A percentile compares a stretch with the other conserved stretches of the same genome.
These are phyloP conservation scores for Cordyceps farinosa DNA, from an alignment of 2,329 filamentous ascomycete species.

Conservation along the genomic window DNA sequence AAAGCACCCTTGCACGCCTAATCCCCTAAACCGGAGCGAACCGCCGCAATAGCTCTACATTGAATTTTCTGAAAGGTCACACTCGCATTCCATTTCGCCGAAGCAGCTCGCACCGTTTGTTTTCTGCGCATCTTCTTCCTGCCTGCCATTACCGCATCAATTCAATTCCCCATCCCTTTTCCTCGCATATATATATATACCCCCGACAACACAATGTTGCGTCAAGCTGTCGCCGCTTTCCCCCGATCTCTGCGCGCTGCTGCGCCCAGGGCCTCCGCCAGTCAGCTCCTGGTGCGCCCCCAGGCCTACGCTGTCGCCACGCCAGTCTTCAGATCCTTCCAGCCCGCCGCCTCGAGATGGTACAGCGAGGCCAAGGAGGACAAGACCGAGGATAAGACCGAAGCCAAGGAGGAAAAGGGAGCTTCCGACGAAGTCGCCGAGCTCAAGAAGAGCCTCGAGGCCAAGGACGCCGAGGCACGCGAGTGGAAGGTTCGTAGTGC, in stretches of 20 bases:
- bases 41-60: slow-evolving; percentile 12
- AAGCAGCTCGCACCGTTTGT: neutral
- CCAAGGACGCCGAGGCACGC: slow-evolving; percentile 52
- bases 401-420: slow-evolving; percentile 26
- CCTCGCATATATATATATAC: slow-evolving; percentile 2
- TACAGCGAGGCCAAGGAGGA: slow-evolving; percentile 47
- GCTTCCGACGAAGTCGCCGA: slow-evolving; percentile 38
- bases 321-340: slow-evolving; percentile 35
- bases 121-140: slow-evolving; percentile 3
- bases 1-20: neutral
- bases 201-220: slow-evolving; percentile 38
- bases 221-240: slow-evolving; percentile 42
- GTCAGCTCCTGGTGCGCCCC: slow-evolving; percentile 32
- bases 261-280: slow-evolving; percentile 34
- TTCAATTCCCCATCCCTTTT: slow-evolving; percentile 11
- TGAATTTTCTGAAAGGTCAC: slow-evolving; percentile 18
- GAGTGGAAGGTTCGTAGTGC: slow-evolving; percentile 73
- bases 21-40: slow-evolving; percentile 20
- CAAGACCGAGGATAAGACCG: slow-evolving; percentile 23
- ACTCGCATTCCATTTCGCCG: neutral
- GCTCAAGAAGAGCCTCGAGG: slow-evolving; percentile 50
- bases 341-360: slow-evolving; percentile 39
- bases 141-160: slow-evolving; percentile 7
- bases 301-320: slow-evolving; percentile 37
- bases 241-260: slow-evolving; percentile 43